These are phyloP conservation scores for Umbelopsis ramanniana DNA, from an alignment of 192 early-diverging fungal genomes.

Conservation along the genomic window DNA sequence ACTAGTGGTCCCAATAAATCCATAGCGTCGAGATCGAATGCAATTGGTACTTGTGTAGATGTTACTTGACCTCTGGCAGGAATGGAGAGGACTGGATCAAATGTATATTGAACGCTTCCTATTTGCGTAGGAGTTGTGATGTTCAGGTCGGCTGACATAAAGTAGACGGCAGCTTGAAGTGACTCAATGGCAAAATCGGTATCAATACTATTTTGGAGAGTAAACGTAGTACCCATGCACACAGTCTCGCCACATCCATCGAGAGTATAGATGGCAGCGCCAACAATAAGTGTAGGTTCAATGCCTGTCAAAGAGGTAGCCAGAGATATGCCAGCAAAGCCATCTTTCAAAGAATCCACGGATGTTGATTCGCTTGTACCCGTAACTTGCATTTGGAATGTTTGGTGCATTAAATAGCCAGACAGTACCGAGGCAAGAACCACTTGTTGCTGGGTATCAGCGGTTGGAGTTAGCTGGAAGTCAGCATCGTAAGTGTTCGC, in stretches of 20 bases:
- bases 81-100: no score
- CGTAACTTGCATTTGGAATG: constrained; percentile 42
- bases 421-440: constrained; percentile 41
- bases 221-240: background rate
- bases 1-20: no score
- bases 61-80: no score
- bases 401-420: constrained; percentile 45
- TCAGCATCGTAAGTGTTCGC: constrained; percentile 44
- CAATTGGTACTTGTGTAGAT: no score
- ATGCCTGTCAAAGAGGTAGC: constrained; percentile 4
- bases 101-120: background rate
- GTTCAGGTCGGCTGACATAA: background rate
- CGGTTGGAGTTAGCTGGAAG: constrained; percentile 46
- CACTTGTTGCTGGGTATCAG: constrained; percentile 16
- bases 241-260: background rate
- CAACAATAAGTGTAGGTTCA: constrained; percentile 2
- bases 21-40: no score
- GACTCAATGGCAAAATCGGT: background rate
- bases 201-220: constrained; percentile 3
- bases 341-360: constrained; percentile 47
- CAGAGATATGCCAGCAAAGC: constrained; percentile 28
- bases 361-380: constrained; percentile 44
- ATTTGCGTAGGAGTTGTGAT: background rate
- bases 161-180: background rate
- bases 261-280: background rate